phyloP scores from a whole-genome alignment of 2,329 filamentous ascomycete genomes.

The Coniella lustricola region DNA sequence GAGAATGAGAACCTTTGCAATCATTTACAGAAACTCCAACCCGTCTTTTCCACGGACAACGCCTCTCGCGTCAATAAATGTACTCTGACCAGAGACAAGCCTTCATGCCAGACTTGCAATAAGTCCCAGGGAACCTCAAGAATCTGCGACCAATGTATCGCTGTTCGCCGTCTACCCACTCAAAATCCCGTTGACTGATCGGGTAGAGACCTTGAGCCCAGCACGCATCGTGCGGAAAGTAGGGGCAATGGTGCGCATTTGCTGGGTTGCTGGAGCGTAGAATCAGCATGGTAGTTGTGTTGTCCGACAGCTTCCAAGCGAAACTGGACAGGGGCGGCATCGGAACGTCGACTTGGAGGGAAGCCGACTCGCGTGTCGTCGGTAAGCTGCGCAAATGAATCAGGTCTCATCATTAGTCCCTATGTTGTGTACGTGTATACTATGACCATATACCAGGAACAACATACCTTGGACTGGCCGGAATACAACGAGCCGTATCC shows the following conservation, averaged over 20 bases:
- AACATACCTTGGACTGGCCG: not conserved
- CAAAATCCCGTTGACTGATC: not conserved
- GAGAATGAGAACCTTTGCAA: too few relatives aligned
- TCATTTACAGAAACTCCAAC: not conserved
- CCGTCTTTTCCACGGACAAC: not conserved
- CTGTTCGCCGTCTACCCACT: not conserved
- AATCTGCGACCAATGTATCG: not conserved
- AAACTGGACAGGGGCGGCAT: conserved; percentile 3
- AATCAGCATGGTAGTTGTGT: conserved; percentile 2
- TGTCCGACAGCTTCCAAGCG: conserved; percentile 1
- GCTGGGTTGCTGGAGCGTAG: conserved; percentile 7
- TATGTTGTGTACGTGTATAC: too few relatives aligned
- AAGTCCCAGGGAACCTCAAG: not conserved
- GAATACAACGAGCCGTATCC: not conserved
- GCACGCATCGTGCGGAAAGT: conserved; percentile 7
- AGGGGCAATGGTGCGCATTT: conserved; percentile 1
- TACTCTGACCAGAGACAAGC: conserved; percentile 11
- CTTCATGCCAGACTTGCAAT: conserved; percentile 6
- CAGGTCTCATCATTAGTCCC: too few relatives aligned
- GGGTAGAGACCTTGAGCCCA: conserved; percentile 10
- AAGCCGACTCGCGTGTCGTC: not conserved
- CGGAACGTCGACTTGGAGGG: not conserved
- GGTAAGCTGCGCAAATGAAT: not conserved
- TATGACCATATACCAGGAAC: not conserved
- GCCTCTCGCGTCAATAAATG: not conserved